Conservation (phyloP, 2,329 filamentous ascomycete genomes). For the Diaporthe helianthi region DNA sequence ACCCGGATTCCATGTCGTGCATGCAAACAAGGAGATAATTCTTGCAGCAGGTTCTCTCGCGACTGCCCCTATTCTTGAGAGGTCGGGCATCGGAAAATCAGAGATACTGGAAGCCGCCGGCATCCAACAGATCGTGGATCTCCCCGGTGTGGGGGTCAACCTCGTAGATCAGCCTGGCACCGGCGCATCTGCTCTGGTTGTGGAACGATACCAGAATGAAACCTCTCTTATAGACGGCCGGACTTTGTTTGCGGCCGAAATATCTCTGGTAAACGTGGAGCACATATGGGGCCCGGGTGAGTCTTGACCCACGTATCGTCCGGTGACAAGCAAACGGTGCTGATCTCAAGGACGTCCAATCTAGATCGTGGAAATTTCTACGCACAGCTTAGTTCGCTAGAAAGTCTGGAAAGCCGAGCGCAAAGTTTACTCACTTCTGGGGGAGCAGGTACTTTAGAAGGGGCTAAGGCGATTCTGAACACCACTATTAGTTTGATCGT, state of each 20-base stretch:
- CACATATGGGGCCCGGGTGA: constrained; percentile 34
- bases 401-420: constrained; percentile 33
- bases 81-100: constrained; percentile 26
- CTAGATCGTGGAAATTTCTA: neutral
- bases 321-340: too few species aligned
- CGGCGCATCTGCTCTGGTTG: constrained; percentile 35
- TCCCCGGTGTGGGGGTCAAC: constrained; percentile 32
- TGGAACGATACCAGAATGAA: constrained; percentile 36
- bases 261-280: constrained; percentile 38
- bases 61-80: constrained; percentile 28
- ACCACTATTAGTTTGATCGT: constrained; percentile 37
- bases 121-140: constrained; percentile 18
- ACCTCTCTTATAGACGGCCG: constrained; percentile 36
- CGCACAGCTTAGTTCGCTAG: neutral
- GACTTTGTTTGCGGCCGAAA: constrained; percentile 37
- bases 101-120: constrained; percentile 15
- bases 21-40: constrained; percentile 26
- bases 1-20: neutral
- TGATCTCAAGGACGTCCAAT: neutral
- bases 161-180: constrained; percentile 38
- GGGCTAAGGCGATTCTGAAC: constrained; percentile 37
- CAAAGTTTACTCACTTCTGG: constrained; percentile 36
- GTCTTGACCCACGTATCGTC: too few species aligned
- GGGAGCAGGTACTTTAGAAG: constrained; percentile 36
- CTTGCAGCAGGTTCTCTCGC: constrained; percentile 32